Base-by-base conservation (phyloP, 2,329 filamentous ascomycete species). In the Chalaropsis thielavioides region DNA sequence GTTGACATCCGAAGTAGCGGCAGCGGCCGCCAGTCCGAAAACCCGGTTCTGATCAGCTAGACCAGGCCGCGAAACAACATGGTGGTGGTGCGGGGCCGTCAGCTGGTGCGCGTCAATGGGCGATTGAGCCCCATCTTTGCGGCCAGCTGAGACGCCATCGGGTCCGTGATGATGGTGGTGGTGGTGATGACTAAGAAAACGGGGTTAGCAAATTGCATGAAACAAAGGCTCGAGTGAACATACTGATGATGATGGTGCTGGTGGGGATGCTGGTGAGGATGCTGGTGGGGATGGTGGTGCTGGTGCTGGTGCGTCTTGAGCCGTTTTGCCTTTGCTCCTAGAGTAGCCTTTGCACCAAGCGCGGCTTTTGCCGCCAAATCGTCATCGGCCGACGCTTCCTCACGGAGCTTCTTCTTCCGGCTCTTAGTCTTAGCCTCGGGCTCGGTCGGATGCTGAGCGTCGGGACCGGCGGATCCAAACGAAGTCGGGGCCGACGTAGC, bases 401-500 rank as follows among this genome's bases (percentile, higher is more conserved):
- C 89, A 71, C 90, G 90, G 1, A 86, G 77, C 73, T 90, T 89
- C 68, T 89, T 80, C 66, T 86, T 81, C 71, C 85, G 84, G 11
- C 63, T 61, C 61, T 67, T 67, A 24, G 43, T 56, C 60, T 63
- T 65, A 51, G 79, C 80, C 24, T 81, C 83, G 69, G 78, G 77
- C 0, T 74, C 72, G 4, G 73, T 69, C 76, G 44, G 40, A 35
- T 58, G 27, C 51, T 63, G 62, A 46, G 79, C 80, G 8, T 81
- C 83, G 69, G 78, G 77, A 0, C 73, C 72, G 3, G 73, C 69
- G 76, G 61, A 49, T 7, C 61, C 59, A 60, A 62, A 63, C 72
- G 67, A 77, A 70, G 51, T 75, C 46, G 72, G 69, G 3, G 70
- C 69, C 6, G 75, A 72, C 0, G 79, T 74, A 2, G 79, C 76